Base-by-base conservation (phyloP, 441 rosid genomes). In the Macaranga tanarius region DNA sequence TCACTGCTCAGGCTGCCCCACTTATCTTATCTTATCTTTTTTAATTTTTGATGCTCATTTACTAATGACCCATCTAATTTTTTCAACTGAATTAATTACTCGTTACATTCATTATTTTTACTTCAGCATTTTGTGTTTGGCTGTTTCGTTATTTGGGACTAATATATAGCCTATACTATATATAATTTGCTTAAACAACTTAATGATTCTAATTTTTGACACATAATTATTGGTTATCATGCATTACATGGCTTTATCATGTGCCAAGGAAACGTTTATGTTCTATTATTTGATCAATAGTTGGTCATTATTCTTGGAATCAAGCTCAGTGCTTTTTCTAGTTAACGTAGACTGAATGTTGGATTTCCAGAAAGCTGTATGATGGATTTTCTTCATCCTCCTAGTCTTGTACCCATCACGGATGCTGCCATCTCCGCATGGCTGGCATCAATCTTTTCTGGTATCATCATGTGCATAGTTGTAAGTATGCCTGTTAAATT, bases 391-490 rank as follows among this genome's bases (percentile, higher is more conserved):
- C 56, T 70, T 70, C 57, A 69, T 20, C 70, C 75, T 45, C 45
- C 67, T 61, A 65, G 7, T 17, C 75, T 75, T 69, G 45, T 44
- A 38, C 75, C 75, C 58, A 17, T 67, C 60, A 62, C 26, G 59
- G 75, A 79, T 51, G 79, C 74, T 70, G 79, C 76, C 66, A 82
- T 75, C 62, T 59, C 77, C 55, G 69, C 73, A 54, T 74, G 81
- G 85, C 70, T 88, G 67, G 79, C 79, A 38, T 81, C 88, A 23
- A 62, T 83, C 66, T 77, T 80, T 64, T 74, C 66, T 52, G 92
- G 97, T 73, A 82, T 88, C 73, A 20, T 88, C 79, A 80, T 86
- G 79, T 92, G 93, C 83, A 80, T 69, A 75, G 40, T 82, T 69
- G 97, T 90, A 81, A 88, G 93, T 76, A 47, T 52, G 31, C 4